Base-by-base conservation (phyloP, 2,329 filamentous ascomycete species). In the Xylariaceae sp. region DNA sequence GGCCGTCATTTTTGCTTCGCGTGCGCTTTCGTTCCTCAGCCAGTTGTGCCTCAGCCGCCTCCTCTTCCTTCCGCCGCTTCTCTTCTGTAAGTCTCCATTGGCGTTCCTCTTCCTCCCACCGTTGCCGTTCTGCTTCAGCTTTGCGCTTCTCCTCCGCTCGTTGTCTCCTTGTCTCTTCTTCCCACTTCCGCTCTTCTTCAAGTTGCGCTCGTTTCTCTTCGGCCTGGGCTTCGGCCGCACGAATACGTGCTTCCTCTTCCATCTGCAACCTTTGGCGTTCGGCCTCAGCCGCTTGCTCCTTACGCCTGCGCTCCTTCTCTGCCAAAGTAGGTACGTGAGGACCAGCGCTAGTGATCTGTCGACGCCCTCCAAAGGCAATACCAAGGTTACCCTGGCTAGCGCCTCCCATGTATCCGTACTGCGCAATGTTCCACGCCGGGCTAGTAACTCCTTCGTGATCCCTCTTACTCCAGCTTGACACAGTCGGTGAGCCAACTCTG, bases 361-460 rank as follows among this genome's bases (percentile, higher is more conserved):
- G 85, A 64, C 92, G 84, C 15, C 87, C 91, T 50, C 94, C 94
- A 72, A 97, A 97, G 9, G 90, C 85, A 63, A 99, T 91, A 15
- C 94, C 94, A 57, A 97, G 85, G 65, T 96, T 97, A 3, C 91
- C 93, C 71, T 99, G 94, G 67, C 91, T 97, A 21, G 94, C 94
- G 42, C 94, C 94, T 53, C 94, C 94, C 88, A 97, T 94, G 73
- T 97, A 99, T 6, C 94, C 92, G 69, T 99, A 99, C 70, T 99
- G 94, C 52, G 92, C 89, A 64, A 97, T 97, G 70, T 97, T 99
- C 94, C 94, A 99, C 1, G 94, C 94, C 0, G 94, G 94, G 21
- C 87, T 81, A 1, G 92, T 97, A 37, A 81, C 81, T 13, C 83
- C 84, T 71, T 97, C 89, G 63, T 97, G 91, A 50, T 83, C 82